phyloP scores from a whole-genome alignment of 2,329 filamentous ascomycete species.

The Stagonosporopsis vannaccii region DNA sequence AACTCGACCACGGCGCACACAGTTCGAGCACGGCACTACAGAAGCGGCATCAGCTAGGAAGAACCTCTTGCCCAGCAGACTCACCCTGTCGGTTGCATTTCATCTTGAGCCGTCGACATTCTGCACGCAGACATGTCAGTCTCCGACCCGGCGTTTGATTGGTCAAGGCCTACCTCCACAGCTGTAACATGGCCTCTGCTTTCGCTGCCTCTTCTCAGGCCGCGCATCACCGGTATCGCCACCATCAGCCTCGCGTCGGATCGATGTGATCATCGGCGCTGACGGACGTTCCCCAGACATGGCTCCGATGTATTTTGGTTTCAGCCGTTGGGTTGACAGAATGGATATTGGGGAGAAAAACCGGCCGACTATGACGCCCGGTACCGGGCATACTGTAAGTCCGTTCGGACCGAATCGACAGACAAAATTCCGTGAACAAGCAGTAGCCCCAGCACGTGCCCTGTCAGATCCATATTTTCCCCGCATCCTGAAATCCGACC shows the following conservation, averaged over 20 bases:
- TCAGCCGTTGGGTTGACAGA: neutral
- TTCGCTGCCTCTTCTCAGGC: constrained; percentile 1
- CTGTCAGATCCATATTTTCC: neutral
- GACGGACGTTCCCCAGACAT: neutral
- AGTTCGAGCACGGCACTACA: constrained; percentile 12
- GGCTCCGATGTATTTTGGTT: neutral
- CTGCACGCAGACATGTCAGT: neutral
- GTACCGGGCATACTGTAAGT: neutral
- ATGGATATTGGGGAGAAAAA: neutral
- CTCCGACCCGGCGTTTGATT: neutral
- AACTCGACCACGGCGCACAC: constrained; percentile 1
- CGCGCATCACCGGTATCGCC: neutral
- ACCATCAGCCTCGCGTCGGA: neutral
- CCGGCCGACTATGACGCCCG: neutral
- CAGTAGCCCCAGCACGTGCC: neutral
- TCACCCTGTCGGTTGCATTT: constrained; percentile 4
- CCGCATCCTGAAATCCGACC: neutral
- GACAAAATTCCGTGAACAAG: no score
- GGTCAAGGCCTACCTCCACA: constrained; percentile 2
- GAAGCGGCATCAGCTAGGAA: neutral
- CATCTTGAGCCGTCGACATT: constrained; percentile 13
- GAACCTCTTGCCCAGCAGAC: neutral
- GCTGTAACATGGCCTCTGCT: constrained; percentile 15
- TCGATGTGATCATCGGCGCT: neutral
- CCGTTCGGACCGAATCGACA: neutral